Evolutionary conservation across 139 green algal genomes (phyloP).

Genomic region (Pleodorina starrii): DNA sequence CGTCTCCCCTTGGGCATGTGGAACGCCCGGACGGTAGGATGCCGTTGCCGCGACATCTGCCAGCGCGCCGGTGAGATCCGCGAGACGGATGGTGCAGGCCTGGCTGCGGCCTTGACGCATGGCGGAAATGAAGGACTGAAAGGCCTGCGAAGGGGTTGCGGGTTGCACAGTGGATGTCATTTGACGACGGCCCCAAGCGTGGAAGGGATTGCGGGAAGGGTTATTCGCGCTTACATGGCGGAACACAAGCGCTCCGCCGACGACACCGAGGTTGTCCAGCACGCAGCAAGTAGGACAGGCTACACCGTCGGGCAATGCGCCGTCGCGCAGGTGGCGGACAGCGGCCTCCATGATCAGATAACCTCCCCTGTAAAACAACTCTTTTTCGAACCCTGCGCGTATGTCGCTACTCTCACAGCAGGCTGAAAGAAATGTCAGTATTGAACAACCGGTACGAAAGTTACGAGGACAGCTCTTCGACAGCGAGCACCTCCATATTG

Average conservation of each 20-base stretch:
- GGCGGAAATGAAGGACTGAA: not conserved
- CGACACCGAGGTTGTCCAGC: not conserved
- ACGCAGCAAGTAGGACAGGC: conserved; percentile 21
- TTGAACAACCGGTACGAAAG: conserved; percentile 13
- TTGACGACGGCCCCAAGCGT: too few species aligned
- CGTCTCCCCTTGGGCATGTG: too few species aligned
- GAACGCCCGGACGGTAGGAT: too few species aligned
- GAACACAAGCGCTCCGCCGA: not conserved
- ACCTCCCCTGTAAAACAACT: not conserved
- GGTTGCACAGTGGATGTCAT: too few species aligned
- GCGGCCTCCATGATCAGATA: conserved; percentile 20
- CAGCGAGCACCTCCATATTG: too few species aligned
- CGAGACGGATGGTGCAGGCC: not conserved
- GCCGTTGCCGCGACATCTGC: not conserved
- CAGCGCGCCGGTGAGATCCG: not conserved
- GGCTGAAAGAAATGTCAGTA: too few species aligned
- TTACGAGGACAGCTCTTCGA: conserved; percentile 14
- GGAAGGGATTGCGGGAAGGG: too few species aligned
- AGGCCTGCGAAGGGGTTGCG: not conserved
- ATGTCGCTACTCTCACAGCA: too few species aligned
- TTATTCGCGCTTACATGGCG: not conserved
- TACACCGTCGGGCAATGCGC: not conserved
- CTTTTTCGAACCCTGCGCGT: too few species aligned
- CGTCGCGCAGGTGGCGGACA: conserved; percentile 35
- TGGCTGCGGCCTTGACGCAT: conserved; percentile 36